A percentile compares a stretch with the other conserved stretches of the same genome.
Conservation (phyloP, 1,284 basidiomycete genomes). For the Cutaneotrichosporon cyanovorans region DNA sequence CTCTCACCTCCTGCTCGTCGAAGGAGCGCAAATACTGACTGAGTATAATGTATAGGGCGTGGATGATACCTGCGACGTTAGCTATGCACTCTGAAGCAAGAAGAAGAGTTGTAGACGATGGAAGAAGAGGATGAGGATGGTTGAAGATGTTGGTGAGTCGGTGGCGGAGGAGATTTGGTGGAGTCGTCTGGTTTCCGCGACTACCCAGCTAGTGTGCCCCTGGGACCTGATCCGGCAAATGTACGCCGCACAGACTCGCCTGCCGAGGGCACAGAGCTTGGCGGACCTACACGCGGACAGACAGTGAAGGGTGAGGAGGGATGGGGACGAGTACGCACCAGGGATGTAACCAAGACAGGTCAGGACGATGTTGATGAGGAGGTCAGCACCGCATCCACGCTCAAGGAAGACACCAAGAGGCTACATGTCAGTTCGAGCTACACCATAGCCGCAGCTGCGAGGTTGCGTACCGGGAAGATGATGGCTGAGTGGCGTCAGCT, state of each 20-base stretch:
- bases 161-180: too few relatives aligned
- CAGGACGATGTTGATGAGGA: conserved; percentile 39
- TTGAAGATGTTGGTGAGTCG: not conserved
- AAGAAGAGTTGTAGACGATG: too few relatives aligned
- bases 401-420: conserved; percentile 44
- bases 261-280: too few relatives aligned
- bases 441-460: not conserved
- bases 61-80: conserved; percentile 24
- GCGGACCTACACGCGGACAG: too few relatives aligned
- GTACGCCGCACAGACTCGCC: too few relatives aligned
- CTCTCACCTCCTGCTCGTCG: too few relatives aligned
- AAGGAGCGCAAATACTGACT: conserved; percentile 13
- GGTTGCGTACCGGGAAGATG: conserved; percentile 30
- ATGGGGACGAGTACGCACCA: conserved; percentile 9
- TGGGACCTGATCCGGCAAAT: too few relatives aligned
- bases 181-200: too few relatives aligned
- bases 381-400: conserved; percentile 36
- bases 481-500: conserved; percentile 16
- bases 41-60: conserved; percentile 40
- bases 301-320: not conserved
- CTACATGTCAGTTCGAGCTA: conserved; percentile 4
- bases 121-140: conserved; percentile 1
- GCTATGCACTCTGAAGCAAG: not conserved
- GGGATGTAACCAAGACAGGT: conserved; percentile 41
- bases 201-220: too few relatives aligned